Conservation (phyloP, 371 early-diverging fungal genomes). For the Mucor racemosus region DNA sequence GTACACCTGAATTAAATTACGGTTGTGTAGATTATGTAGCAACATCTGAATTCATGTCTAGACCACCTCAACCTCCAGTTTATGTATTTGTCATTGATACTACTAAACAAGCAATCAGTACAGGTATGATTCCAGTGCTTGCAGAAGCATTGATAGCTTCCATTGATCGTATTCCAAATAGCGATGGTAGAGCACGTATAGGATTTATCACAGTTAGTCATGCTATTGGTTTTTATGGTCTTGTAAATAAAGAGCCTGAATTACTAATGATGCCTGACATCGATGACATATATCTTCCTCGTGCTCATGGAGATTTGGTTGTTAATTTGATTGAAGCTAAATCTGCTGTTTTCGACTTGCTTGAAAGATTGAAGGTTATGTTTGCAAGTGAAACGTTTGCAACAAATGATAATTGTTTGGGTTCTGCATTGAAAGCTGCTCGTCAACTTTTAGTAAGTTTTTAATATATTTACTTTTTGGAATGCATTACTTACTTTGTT, state of each 20-base stretch:
- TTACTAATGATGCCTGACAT: slow-evolving; percentile 80
- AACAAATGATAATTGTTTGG: slow-evolving; percentile 56
- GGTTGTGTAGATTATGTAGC: slow-evolving; percentile 81
- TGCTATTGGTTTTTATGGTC: slow-evolving; percentile 77
- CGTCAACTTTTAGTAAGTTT: slow-evolving; percentile 66
- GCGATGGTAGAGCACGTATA: slow-evolving; percentile 76
- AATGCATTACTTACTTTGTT: neutral
- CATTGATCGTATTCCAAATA: slow-evolving; percentile 77
- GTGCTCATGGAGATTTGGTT: slow-evolving; percentile 70
- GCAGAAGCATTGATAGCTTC: slow-evolving; percentile 63
- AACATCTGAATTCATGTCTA: slow-evolving; percentile 79
- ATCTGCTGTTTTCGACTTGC: slow-evolving; percentile 57
- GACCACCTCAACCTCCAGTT: slow-evolving; percentile 85
- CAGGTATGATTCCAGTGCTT: slow-evolving; percentile 59
- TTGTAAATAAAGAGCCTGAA: slow-evolving; percentile 75
- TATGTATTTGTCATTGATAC: slow-evolving; percentile 84
- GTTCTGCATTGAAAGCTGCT: slow-evolving; percentile 75
- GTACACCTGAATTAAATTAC: slow-evolving; percentile 73
- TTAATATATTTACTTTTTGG: neutral
- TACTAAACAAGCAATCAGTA: slow-evolving; percentile 66
- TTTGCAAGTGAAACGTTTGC: slow-evolving; percentile 1
- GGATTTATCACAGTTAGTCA: slow-evolving; percentile 79
- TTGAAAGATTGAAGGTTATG: slow-evolving; percentile 56
- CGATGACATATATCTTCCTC: slow-evolving; percentile 76
- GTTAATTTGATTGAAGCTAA: slow-evolving; percentile 76